These are phyloP conservation scores for Physcomitrium patens DNA, from an alignment of 225 moss, liverwort and hornwort genomes.

Conservation along the genomic window DNA sequence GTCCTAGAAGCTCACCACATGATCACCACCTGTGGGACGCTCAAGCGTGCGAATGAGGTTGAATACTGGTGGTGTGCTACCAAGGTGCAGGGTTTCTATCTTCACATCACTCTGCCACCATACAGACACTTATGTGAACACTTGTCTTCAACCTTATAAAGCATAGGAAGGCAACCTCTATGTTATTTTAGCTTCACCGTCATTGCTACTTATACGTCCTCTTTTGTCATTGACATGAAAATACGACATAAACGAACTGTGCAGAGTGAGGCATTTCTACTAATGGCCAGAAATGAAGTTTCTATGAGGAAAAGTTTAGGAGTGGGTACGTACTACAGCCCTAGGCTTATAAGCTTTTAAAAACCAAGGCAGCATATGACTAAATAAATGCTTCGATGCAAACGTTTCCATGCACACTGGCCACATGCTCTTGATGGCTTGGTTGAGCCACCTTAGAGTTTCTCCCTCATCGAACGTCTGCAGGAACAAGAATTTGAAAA, in stretches of 20 bases:
- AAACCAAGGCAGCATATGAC: slow-evolving; percentile 44
- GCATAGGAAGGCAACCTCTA: neutral
- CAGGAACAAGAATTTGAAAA: neutral
- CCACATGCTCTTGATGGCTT: slow-evolving; percentile 46
- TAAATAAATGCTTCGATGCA: slow-evolving; percentile 44
- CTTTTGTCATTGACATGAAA: neutral
- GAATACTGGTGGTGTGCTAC: slow-evolving; percentile 36
- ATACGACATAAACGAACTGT: slow-evolving; percentile 1
- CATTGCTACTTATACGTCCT: neutral
- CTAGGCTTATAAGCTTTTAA: slow-evolving; percentile 36
- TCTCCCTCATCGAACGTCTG: slow-evolving; percentile 44
- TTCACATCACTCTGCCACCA: slow-evolving; percentile 43
- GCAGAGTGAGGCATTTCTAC: neutral
- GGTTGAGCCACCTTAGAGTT: slow-evolving; percentile 44
- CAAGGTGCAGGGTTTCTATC: slow-evolving; percentile 34
- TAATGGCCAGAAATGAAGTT: neutral
- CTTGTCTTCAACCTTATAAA: neutral
- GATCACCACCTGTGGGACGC: slow-evolving; percentile 36
- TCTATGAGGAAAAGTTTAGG: neutral
- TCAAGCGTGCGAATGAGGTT: slow-evolving; percentile 40
- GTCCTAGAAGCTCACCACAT: slow-evolving; percentile 39
- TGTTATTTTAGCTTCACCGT: neutral
- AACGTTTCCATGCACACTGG: slow-evolving; percentile 47
- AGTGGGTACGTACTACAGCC: slow-evolving; percentile 30
- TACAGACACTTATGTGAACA: slow-evolving; percentile 4